Evolutionary conservation across 441 rosid genomes (phyloP).

Genomic region (Metrosideros polymorpha): DNA sequence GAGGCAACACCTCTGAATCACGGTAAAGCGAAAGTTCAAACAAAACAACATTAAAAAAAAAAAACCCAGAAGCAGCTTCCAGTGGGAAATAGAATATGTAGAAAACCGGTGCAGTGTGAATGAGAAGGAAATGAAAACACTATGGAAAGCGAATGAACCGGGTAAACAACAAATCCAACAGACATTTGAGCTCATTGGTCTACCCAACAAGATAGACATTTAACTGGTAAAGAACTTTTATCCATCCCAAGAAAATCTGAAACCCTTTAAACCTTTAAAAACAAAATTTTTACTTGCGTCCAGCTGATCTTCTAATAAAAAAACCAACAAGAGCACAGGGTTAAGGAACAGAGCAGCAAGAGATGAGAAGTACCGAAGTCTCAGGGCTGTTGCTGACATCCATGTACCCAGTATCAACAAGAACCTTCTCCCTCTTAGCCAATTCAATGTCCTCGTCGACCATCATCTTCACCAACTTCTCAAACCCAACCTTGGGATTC

Average conservation of each 20-base stretch:
- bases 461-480: slow-evolving; percentile 88
- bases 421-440: slow-evolving; percentile 65
- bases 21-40: too few species aligned
- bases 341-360: not conserved
- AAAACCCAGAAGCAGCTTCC: not conserved
- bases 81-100: not conserved
- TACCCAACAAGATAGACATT: not conserved
- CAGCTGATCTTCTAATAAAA: not conserved
- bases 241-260: not conserved
- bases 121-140: not conserved
- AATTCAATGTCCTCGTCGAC: slow-evolving; percentile 66
- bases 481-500: slow-evolving; percentile 76
- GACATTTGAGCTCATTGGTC: too few species aligned
- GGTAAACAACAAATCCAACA: not conserved
- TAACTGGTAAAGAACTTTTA: not conserved
- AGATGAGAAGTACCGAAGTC: not conserved
- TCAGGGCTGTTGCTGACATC: slow-evolving; percentile 66
- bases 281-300: not conserved
- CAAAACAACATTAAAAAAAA: too few species aligned
- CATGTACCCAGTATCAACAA: slow-evolving; percentile 48
- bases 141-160: not conserved
- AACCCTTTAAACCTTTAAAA: not conserved
- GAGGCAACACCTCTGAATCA: not conserved
- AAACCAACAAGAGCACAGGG: not conserved
- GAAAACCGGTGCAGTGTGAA: not conserved